phyloP scores from a whole-genome alignment of 1,284 basidiomycete species.

The Naganishia cerealis region DNA sequence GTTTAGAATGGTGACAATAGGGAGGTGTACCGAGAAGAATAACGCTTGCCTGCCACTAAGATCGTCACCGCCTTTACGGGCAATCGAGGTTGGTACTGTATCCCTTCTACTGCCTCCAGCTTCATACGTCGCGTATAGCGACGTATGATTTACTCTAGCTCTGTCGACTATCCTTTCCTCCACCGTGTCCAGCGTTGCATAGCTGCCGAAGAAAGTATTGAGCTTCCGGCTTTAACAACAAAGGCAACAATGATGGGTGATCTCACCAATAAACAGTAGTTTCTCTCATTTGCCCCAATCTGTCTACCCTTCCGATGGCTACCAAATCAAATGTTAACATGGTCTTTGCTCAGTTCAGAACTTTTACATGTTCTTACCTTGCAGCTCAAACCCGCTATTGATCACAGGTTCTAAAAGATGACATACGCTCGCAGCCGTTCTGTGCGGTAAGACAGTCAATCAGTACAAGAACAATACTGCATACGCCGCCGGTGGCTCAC shows the following conservation, averaged over 20 bases:
- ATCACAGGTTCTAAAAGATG: slow-evolving; percentile 54
- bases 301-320: slow-evolving; percentile 50
- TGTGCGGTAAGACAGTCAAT: not conserved
- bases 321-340: not conserved
- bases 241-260: not conserved
- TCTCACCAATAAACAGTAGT: slow-evolving; percentile 51
- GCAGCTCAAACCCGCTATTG: slow-evolving; percentile 52
- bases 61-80: slow-evolving; percentile 31
- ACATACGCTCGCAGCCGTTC: slow-evolving; percentile 50
- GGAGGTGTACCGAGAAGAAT: not conserved
- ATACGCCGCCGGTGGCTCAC: slow-evolving; percentile 1
- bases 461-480: not conserved
- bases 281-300: slow-evolving; percentile 47
- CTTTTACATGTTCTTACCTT: slow-evolving; percentile 40
- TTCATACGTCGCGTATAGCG: slow-evolving; percentile 3
- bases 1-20: not conserved
- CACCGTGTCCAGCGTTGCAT: slow-evolving; percentile 47
- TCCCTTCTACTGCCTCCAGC: not conserved
- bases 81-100: slow-evolving; percentile 4
- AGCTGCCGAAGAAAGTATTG: slow-evolving; percentile 35
- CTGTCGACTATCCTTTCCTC: slow-evolving; percentile 39
- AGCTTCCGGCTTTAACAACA: not conserved
- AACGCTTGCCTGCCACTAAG: slow-evolving; percentile 31
- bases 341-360: not conserved
- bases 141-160: slow-evolving; percentile 11